phyloP scores from a whole-genome alignment of 768 basidiomycete species.

The Ramaria sp. region DNA sequence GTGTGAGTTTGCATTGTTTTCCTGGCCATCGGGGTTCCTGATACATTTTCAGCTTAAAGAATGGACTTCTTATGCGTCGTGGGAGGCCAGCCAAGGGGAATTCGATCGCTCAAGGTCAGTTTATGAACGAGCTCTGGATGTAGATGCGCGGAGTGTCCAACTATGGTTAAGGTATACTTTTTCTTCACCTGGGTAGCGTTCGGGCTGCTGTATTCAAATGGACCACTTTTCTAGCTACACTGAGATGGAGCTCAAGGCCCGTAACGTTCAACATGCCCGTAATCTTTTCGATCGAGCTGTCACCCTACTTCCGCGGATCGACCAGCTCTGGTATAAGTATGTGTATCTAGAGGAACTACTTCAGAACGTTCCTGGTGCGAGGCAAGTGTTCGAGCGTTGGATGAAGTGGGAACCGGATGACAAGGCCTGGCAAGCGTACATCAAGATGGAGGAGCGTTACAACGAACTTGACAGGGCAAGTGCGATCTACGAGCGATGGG shows the following conservation, averaged over 20 bases:
- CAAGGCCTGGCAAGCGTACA: slow-evolving; percentile 99
- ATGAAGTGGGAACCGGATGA: slow-evolving; percentile 99
- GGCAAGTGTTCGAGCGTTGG: slow-evolving; percentile 98
- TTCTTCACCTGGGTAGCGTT: not conserved
- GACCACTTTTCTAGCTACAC: slow-evolving; percentile 23
- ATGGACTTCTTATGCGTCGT: slow-evolving; percentile 39
- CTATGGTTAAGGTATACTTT: slow-evolving; percentile 78
- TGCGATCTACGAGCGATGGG: slow-evolving; percentile 86
- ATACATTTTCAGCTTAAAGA: slow-evolving; percentile 23
- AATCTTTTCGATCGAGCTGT: slow-evolving; percentile 97
- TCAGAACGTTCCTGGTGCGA: slow-evolving; percentile 90
- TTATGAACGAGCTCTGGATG: slow-evolving; percentile 93
- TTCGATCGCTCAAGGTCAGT: slow-evolving; percentile 91
- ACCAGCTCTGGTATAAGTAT: slow-evolving; percentile 99
- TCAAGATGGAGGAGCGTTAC: slow-evolving; percentile 95
- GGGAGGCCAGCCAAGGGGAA: slow-evolving; percentile 92
- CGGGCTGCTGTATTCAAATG: not conserved
- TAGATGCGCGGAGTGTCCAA: slow-evolving; percentile 81
- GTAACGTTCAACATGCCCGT: slow-evolving; percentile 93
- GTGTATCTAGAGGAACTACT: slow-evolving; percentile 97
- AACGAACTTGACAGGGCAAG: slow-evolving; percentile 87
- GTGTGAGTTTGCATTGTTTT: slow-evolving; percentile 16
- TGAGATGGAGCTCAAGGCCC: slow-evolving; percentile 96
- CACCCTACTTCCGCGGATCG: slow-evolving; percentile 89
- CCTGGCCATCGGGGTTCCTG: not conserved